Base-by-base conservation (phyloP, 169 alveolate genomes). In the Eimeria praecox region DNA sequence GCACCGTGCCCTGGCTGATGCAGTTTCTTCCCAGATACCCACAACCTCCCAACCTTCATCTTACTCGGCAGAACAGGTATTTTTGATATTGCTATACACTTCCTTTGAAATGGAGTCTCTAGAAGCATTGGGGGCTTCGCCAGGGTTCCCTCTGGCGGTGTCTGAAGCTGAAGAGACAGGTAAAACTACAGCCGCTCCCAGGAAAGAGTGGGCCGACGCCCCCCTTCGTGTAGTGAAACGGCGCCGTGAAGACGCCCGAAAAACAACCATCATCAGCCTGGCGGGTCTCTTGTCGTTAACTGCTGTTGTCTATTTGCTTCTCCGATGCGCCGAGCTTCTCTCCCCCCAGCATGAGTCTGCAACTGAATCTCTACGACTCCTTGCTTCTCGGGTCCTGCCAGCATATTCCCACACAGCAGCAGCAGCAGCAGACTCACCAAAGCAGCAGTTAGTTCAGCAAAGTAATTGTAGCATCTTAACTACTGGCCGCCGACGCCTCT, bases 251-350 rank as follows among this genome's bases (percentile, higher is more conserved):
- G 9, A 24, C 18, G 64, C 64, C 42, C 46, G 14, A 0, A 78
- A 49, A 12, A 30, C 69, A 22, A 46, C 46, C 10, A 49, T 78
- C 46, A 8, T 78, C 27, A n/a, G 69, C 64, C 64, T 78, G 66
- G 64, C 88, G n/a, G 42, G 40, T 1, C 24, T 78, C 46, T 2
- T 78, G 66, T 24, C 64, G 42, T 12, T 49, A 16, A 46, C 69
- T 30, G 88, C 66, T 3, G 46, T 78, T 27, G 88, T 16, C 46
- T 78, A 24, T 30, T 1, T 46, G 88, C 30, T 78, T 44, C 64
- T 78, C 66, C 88, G 66, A 42, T 78, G 88, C 88, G 30, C 66
- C 42, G 27, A 46, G 66, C 88, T 78, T 66, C 88, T 78, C n/a
- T 44, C 88, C 66, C 27, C 66, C 66, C 18, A 8, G 42, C 66